phyloP scores from a whole-genome alignment of 345 rosid species.

The Euclidium syriacum region DNA sequence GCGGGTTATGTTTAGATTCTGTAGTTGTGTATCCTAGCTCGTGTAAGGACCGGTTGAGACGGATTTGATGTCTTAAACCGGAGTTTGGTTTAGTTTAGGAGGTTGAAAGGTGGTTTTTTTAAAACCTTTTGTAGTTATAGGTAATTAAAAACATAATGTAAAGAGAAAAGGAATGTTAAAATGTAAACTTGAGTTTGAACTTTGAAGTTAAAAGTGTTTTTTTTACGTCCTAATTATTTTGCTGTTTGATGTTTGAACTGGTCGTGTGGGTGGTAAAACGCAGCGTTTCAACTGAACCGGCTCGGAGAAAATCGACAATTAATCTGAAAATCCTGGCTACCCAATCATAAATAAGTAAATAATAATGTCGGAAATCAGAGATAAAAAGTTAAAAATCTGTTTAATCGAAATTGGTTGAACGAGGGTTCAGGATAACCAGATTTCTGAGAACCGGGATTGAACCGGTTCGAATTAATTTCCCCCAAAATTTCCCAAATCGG shows the following conservation, averaged over 20 bases:
- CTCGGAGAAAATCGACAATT: no score
- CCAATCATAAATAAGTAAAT: no score
- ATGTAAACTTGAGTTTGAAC: background rate
- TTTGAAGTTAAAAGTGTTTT: background rate
- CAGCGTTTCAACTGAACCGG: background rate
- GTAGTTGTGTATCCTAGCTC: conserved; percentile 67
- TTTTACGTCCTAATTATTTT: background rate
- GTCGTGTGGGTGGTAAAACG: background rate
- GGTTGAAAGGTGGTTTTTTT: conserved; percentile 22
- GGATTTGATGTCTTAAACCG: conserved; percentile 35
- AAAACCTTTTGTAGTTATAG: conserved; percentile 16
- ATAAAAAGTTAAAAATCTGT: no score
- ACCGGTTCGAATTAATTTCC: background rate
- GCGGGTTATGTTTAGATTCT: conserved; percentile 85
- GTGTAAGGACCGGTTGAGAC: conserved; percentile 54
- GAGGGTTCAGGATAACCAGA: no score
- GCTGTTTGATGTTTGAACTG: no score
- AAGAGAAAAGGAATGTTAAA: background rate
- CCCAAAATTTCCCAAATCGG: no score
- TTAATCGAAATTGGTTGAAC: no score
- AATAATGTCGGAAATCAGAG: no score
- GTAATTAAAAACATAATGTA: conserved; percentile 4
- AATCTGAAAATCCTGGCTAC: no score
- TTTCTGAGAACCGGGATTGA: background rate
- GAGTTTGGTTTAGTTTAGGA: conserved; percentile 19